These are phyloP conservation scores for Penicillium sp. DNA, from an alignment of 2,329 filamentous ascomycete genomes.

Conservation along the genomic window DNA sequence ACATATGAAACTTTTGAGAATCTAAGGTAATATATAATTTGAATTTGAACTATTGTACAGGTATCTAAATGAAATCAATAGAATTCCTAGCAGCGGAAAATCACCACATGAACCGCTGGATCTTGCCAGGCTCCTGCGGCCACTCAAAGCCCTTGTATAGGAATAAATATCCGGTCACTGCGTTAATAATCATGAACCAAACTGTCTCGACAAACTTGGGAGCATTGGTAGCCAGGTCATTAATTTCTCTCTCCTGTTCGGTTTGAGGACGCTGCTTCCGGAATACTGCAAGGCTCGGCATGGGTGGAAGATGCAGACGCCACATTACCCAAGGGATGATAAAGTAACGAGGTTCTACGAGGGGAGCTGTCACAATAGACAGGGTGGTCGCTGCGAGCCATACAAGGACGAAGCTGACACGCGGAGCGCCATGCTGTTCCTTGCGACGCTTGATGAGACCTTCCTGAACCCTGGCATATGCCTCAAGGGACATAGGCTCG, in stretches of 20 bases:
- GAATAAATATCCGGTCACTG: slow-evolving; percentile 55
- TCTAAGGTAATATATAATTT: neutral
- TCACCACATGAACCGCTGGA: slow-evolving; percentile 63
- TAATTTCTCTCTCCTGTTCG: slow-evolving; percentile 25
- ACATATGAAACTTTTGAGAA: too few relatives aligned
- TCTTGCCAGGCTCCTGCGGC: slow-evolving; percentile 56
- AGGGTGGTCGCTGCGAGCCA: slow-evolving; percentile 70
- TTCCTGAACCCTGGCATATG: slow-evolving; percentile 29
- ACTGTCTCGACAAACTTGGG: slow-evolving; percentile 52
- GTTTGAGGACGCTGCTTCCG: slow-evolving; percentile 25
- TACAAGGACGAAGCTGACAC: slow-evolving; percentile 56
- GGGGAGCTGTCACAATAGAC: slow-evolving; percentile 80
- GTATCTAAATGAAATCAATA: neutral
- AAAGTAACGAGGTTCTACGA: slow-evolving; percentile 95
- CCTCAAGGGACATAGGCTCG: slow-evolving; percentile 27
- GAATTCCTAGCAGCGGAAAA: neutral
- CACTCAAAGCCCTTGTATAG: slow-evolving; percentile 58
- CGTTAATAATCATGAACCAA: slow-evolving; percentile 58
- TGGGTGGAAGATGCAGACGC: slow-evolving; percentile 70
- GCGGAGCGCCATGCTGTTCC: slow-evolving; percentile 29
- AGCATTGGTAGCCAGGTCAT: slow-evolving; percentile 28
- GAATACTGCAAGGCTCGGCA: slow-evolving; percentile 34
- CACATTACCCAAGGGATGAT: slow-evolving; percentile 94
- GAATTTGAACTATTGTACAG: neutral
- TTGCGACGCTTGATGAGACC: slow-evolving; percentile 32